Conservation (phyloP, 306 rosid species). For the Casuarina cunninghamiana region DNA sequence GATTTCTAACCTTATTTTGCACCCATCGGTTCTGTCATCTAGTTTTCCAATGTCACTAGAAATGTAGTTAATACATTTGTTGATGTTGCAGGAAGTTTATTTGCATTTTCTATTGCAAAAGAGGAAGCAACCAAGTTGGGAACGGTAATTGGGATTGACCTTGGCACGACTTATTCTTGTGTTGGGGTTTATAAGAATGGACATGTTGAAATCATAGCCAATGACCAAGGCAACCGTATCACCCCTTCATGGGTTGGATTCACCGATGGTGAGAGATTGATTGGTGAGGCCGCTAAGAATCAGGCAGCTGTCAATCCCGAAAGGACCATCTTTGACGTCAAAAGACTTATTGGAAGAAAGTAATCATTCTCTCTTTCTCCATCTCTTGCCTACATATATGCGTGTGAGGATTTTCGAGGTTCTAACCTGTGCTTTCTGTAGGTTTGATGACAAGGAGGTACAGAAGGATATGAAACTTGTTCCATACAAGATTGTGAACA, state of each 20-base stretch:
- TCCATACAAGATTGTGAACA: conserved; percentile 31
- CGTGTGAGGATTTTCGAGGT: conserved; percentile 4
- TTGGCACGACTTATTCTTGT: conserved; percentile 97
- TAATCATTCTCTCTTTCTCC: conserved; percentile 28
- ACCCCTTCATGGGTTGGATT: conserved; percentile 99
- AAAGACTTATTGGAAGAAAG: conserved; percentile 98
- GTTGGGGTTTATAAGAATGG: conserved; percentile 97
- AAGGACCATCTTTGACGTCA: conserved; percentile 91
- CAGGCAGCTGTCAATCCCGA: conserved; percentile 94
- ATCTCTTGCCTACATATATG: not conserved
- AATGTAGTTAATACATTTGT: not conserved
- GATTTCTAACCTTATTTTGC: not conserved
- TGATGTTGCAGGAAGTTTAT: conserved; percentile 9
- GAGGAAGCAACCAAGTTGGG: conserved; percentile 91
- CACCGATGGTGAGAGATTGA: conserved; percentile 82
- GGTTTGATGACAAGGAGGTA: conserved; percentile 93
- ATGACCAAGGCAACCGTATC: conserved; percentile 98
- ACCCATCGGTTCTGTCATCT: not conserved
- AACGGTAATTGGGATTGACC: conserved; percentile 93
- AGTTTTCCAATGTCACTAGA: not conserved
- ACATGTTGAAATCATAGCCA: conserved; percentile 98
- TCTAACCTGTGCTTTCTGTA: conserved; percentile 21
- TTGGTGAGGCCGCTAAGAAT: conserved; percentile 99
- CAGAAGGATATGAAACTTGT: conserved; percentile 84
- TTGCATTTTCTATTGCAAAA: conserved; percentile 76